Conservation (phyloP, 441 rosid species). For the Cnidoscolus chayamansa region DNA sequence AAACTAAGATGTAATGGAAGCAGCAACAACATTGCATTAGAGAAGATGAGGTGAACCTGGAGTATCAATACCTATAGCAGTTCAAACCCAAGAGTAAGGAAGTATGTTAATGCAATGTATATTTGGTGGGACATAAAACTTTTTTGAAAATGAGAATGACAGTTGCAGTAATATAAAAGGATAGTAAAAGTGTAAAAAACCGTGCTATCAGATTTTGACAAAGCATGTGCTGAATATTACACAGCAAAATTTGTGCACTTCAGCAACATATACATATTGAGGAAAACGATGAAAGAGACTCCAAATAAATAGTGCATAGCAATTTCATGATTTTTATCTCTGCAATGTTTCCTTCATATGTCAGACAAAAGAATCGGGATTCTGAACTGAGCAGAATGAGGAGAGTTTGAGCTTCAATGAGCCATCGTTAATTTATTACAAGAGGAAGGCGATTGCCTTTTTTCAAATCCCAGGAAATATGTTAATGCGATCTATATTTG, state of each 20-base stretch:
- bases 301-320: constrained; percentile 3
- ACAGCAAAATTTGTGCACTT: background rate
- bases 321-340: background rate
- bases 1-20: constrained; percentile 3
- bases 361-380: constrained; percentile 15
- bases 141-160: background rate
- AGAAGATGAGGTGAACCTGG: background rate
- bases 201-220: background rate
- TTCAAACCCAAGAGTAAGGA: background rate
- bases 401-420: constrained; percentile 8
- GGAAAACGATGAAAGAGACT: background rate
- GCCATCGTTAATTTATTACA: constrained; percentile 6
- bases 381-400: constrained; percentile 15
- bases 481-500: background rate
- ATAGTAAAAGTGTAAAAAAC: background rate
- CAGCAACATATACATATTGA: background rate
- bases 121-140: background rate
- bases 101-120: background rate
- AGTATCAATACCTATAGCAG: background rate
- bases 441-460: constrained; percentile 5
- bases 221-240: background rate
- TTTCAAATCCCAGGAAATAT: constrained; percentile 21
- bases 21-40: background rate
- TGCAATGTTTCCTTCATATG: constrained; percentile 11
- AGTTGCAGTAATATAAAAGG: background rate